Base-by-base conservation (phyloP, 2,329 filamentous ascomycete genomes). In the Dothiorella sarmentorum region DNA sequence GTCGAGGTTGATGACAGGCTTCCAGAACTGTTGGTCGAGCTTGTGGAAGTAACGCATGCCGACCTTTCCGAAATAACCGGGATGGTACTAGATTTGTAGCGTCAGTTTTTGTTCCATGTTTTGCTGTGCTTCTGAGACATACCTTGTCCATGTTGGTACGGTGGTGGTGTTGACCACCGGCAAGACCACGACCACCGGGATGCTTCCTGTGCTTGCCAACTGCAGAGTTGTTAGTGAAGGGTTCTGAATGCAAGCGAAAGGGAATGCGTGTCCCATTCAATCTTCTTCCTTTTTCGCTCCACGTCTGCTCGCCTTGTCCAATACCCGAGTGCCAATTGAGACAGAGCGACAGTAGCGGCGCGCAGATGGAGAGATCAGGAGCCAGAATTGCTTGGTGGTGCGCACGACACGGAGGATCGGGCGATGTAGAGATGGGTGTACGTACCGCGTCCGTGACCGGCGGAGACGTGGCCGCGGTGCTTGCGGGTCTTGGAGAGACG, bases 161-260 rank as follows among this genome's bases (percentile, higher is more conserved):
- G 87, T 95, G 91, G 83, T 99, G 94, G 85, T 99, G 94, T 83
- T 97, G 91, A 86, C 92, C 93, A 95, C 94, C 93, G 78, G 94
- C 94, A 82, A 90, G 90, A 52, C 45, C 57, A 74, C 83, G 83
- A 83, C 84, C 84, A 84, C 84, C 84, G 74, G 85, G 85, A 73
- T 86, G 83, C 76, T 99, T 97, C 77, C 94, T 85, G 89, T 97
- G 92, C 89, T 97, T 97, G 79, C 94, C 94, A 77, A 97, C 33
- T 37, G 3, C 17, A n/a, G 33, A 37, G 6, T 4, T 17, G 33
- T 37, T 4, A 37, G 33, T 37, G 7, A 80, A 86, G 93, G 93
- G 84, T 94, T 93, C 80, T 96, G 85, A 84, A 10, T 31, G 27
- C 29, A 31, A 31, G 29, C 3, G 29, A 31, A 35, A 40, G n/a